Conservation (phyloP, 2,329 filamentous ascomycete species). For the Pseudogymnoascus sp. region DNA sequence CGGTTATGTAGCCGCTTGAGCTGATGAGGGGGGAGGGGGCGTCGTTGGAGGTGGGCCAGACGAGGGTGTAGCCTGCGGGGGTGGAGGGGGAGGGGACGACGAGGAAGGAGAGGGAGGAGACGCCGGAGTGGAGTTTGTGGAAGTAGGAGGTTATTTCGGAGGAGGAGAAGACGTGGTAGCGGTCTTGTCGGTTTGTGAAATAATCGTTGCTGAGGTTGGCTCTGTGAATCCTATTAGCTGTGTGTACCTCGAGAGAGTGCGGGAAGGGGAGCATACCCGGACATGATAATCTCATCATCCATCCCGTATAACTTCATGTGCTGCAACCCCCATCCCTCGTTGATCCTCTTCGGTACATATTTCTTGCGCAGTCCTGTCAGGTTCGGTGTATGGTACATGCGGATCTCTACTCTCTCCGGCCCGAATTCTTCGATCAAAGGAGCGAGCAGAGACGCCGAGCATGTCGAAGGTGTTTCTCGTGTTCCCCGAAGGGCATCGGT, state of each 20-base stretch:
- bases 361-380: constrained; percentile 79
- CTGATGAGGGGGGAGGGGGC: constrained; percentile 67
- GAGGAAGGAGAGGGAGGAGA: constrained; percentile 74
- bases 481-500: constrained; percentile 90
- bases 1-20: constrained; percentile 60
- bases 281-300: constrained; percentile 92
- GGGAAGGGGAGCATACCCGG: constrained; percentile 50
- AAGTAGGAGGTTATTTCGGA: constrained; percentile 78
- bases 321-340: constrained; percentile 96
- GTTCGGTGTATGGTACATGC: constrained; percentile 98
- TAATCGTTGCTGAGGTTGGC: constrained; percentile 92
- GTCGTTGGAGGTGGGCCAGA: constrained; percentile 71
- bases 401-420: constrained; percentile 74
- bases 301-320: constrained; percentile 98
- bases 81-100: constrained; percentile 55
- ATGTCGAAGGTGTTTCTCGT: constrained; percentile 76
- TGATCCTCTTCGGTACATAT: constrained; percentile 79
- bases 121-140: constrained; percentile 64
- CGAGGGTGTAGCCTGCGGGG: constrained; percentile 50
- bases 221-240: constrained; percentile 28
- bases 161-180: constrained; percentile 86
- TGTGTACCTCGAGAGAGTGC: not conserved
- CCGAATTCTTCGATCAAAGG: constrained; percentile 83
- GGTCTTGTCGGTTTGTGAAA: constrained; percentile 90
- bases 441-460: constrained; percentile 80